A percentile compares a stretch with the other conserved stretches of the same genome.
Conservation (phyloP, 768 basidiomycete genomes). For the Lentinula detonsa region DNA sequence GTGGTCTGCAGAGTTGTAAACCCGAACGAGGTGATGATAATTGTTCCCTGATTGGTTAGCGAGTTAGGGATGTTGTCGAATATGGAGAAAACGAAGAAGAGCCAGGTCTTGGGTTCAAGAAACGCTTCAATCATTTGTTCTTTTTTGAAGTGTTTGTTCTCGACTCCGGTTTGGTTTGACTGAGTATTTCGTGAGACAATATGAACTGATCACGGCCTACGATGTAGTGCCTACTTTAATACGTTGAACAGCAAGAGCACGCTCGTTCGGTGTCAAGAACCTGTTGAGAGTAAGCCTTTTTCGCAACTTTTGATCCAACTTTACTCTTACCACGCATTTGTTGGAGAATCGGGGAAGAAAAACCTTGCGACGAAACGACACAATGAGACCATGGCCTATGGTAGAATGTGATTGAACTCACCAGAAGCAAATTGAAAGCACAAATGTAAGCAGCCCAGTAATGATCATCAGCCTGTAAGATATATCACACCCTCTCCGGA, state of each 20-base stretch:
- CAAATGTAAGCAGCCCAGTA: slow-evolving; percentile 53
- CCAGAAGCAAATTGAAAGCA: slow-evolving; percentile 51
- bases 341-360: slow-evolving; percentile 71
- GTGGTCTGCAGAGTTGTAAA: slow-evolving; percentile 62
- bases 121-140: slow-evolving; percentile 54
- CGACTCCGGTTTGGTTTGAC: slow-evolving; percentile 77
- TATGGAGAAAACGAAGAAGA: slow-evolving; percentile 64
- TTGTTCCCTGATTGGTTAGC: slow-evolving; percentile 17
- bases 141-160: slow-evolving; percentile 76
- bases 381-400: background rate
- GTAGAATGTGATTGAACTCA: slow-evolving; percentile 17
- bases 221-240: slow-evolving; percentile 30
- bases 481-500: background rate
- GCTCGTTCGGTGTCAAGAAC: slow-evolving; percentile 64
- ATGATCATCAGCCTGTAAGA: slow-evolving; percentile 61
- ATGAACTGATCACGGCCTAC: background rate
- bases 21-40: slow-evolving; percentile 66
- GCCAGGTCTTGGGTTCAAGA: slow-evolving; percentile 68
- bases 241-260: slow-evolving; percentile 52
- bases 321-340: slow-evolving; percentile 45
- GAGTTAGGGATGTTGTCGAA: slow-evolving; percentile 63
- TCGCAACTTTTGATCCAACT: background rate
- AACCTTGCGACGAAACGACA: slow-evolving; percentile 32
- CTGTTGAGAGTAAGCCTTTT: background rate
- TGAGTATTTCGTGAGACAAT: slow-evolving; percentile 14